Percentiles rank a stretch among this genome's conserved stretches.
Conservation (phyloP, 1,284 basidiomycete species). For the Ceratobasidium sp. region DNA sequence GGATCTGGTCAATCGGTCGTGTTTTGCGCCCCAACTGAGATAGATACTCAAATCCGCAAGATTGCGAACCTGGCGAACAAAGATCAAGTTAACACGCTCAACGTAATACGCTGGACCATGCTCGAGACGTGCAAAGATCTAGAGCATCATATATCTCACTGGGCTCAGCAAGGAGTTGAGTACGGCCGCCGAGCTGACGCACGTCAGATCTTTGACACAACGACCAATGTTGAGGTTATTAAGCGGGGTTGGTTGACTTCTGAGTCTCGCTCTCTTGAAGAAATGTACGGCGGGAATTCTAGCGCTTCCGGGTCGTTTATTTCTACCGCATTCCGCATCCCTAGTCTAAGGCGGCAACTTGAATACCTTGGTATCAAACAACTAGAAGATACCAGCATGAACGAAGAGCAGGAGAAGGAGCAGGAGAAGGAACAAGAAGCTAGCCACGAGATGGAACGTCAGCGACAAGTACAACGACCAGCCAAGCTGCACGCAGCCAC, state of each 20-base stretch:
- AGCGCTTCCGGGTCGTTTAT: not conserved
- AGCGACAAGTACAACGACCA: conserved; percentile 39
- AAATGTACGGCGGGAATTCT: conserved; percentile 53
- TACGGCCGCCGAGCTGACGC: conserved; percentile 53
- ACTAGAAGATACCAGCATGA: conserved; percentile 49
- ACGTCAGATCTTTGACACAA: conserved; percentile 42
- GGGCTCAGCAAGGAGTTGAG: conserved; percentile 60
- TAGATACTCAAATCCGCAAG: conserved; percentile 58
- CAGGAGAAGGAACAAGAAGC: conserved; percentile 65
- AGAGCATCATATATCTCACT: conserved; percentile 26
- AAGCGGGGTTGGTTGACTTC: conserved; percentile 54
- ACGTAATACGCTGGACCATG: conserved; percentile 42
- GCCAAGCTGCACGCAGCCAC: conserved; percentile 6
- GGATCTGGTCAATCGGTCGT: conserved; percentile 63
- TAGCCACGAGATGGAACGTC: conserved; percentile 39
- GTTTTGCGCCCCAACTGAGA: conserved; percentile 63
- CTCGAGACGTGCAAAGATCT: conserved; percentile 38
- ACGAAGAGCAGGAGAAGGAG: conserved; percentile 65
- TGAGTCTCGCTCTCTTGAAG: conserved; percentile 57
- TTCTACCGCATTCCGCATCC: not conserved
- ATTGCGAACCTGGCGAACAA: not conserved
- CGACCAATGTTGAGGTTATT: conserved; percentile 43
- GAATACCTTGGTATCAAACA: conserved; percentile 51
- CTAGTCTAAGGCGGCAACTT: conserved; percentile 47
- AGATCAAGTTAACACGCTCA: not conserved